These are phyloP conservation scores for Ogataea glucozyma DNA, from an alignment of 805 yeast genomes.

Conservation along the genomic window DNA sequence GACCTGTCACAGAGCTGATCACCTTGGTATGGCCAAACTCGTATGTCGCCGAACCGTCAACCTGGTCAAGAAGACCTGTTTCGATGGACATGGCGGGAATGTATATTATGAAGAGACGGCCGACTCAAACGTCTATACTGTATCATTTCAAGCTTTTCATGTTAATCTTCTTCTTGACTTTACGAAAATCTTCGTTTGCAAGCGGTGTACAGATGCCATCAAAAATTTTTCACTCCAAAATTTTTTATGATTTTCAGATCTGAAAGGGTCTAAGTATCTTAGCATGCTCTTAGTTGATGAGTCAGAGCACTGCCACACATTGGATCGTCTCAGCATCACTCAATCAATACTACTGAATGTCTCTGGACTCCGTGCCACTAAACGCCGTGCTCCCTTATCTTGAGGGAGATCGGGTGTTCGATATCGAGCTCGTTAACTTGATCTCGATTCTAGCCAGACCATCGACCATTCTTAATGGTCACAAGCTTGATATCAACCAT, in stretches of 20 bases:
- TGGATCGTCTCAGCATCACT: too few species aligned
- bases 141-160: too few species aligned
- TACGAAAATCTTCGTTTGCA: not conserved
- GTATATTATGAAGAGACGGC: too few species aligned
- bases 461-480: slow-evolving; percentile 40
- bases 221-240: slow-evolving; percentile 3
- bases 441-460: slow-evolving; percentile 28
- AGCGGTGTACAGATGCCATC: slow-evolving; percentile 10
- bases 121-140: too few species aligned
- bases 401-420: slow-evolving; percentile 27
- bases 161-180: too few species aligned
- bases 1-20: slow-evolving; percentile 83
- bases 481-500: slow-evolving; percentile 52
- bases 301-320: too few species aligned
- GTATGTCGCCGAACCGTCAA: slow-evolving; percentile 79
- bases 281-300: too few species aligned
- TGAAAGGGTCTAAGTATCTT: not conserved
- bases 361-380: slow-evolving; percentile 18
- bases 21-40: slow-evolving; percentile 54
- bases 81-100: slow-evolving; percentile 13
- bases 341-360: not conserved
- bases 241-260: slow-evolving; percentile 4
- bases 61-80: slow-evolving; percentile 46
- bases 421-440: slow-evolving; percentile 26
- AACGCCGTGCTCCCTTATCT: slow-evolving; percentile 30